Percentiles rank a stretch among this genome's conserved stretches.
Evolutionary conservation across 768 basidiomycete genomes (phyloP).

Genomic region (Leucosporidium creatinivorum): DNA sequence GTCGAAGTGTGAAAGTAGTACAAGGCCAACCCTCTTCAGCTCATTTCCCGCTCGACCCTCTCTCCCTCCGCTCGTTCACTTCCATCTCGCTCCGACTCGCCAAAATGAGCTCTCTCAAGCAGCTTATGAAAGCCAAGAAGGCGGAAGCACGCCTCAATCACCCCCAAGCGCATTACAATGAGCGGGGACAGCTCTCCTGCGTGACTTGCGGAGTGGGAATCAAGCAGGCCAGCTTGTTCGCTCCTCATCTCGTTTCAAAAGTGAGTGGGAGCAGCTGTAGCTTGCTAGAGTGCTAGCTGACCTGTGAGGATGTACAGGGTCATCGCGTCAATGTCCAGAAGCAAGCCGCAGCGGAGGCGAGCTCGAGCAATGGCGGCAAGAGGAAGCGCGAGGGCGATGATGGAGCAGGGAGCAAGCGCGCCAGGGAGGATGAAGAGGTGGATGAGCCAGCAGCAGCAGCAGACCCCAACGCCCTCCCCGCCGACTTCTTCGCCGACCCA

Average conservation of each 20-base stretch:
- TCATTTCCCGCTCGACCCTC: too few species aligned
- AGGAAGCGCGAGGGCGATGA: neutral
- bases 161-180: constrained; percentile 15
- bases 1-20: too few species aligned
- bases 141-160: neutral
- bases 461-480: neutral
- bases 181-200: constrained; percentile 6
- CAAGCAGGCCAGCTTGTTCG: constrained; percentile 20
- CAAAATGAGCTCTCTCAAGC: constrained; percentile 15
- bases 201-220: constrained; percentile 14
- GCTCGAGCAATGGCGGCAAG: neutral
- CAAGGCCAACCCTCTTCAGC: too few species aligned
- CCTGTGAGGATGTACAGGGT: neutral
- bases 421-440: neutral
- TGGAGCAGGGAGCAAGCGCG: constrained; percentile 7
- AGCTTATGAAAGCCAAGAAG: constrained; percentile 20
- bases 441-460: neutral
- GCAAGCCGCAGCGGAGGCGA: constrained; percentile 2
- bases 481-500: constrained; percentile 22
- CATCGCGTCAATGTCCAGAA: constrained; percentile 27
- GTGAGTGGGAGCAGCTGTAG: too few species aligned
- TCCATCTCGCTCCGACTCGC: too few species aligned
- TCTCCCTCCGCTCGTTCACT: too few species aligned
- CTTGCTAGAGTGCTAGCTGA: too few species aligned
- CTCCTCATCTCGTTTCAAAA: constrained; percentile 23